These are phyloP conservation scores for Herpotrichia juniperi DNA, from an alignment of 2,329 filamentous ascomycete species.

Conservation along the genomic window DNA sequence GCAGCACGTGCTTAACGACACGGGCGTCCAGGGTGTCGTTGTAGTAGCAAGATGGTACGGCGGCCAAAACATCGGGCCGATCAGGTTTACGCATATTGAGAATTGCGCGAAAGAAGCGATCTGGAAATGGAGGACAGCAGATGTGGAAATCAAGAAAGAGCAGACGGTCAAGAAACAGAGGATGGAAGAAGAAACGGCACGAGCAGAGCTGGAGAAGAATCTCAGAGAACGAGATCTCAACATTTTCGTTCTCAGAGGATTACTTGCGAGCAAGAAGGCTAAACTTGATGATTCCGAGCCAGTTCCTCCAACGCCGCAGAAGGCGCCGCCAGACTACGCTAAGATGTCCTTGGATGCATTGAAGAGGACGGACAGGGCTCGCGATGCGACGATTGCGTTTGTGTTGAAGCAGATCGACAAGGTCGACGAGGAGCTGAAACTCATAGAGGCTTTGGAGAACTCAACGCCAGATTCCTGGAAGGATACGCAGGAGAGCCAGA, in stretches of 20 bases:
- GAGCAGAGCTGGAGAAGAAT: conserved; percentile 45
- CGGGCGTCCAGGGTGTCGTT: conserved; percentile 52
- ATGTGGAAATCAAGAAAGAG: conserved; percentile 37
- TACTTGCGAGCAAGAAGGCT: conserved; percentile 52
- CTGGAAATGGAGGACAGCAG: conserved; percentile 46
- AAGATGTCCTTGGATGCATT: conserved; percentile 50
- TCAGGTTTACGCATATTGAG: conserved; percentile 61
- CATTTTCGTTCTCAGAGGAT: conserved; percentile 52
- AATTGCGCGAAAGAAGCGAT: conserved; percentile 56
- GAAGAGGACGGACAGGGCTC: conserved; percentile 53
- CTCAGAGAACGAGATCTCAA: conserved; percentile 53
- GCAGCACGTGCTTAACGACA: conserved; percentile 53
- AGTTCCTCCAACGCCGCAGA: conserved; percentile 35
- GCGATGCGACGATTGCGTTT: conserved; percentile 60
- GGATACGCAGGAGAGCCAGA: conserved; percentile 16
- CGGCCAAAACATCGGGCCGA: conserved; percentile 58
- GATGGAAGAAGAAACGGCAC: conserved; percentile 41
- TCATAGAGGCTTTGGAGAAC: conserved; percentile 29
- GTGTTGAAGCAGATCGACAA: conserved; percentile 60
- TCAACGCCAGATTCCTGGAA: conserved; percentile 22
- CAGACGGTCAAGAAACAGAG: conserved; percentile 44
- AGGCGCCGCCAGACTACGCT: conserved; percentile 47
- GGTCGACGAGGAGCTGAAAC: conserved; percentile 49
- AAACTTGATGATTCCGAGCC: conserved; percentile 32
- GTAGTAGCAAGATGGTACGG: conserved; percentile 64